Conservation (phyloP, 192 early-diverging fungal genomes). For the Mortierella claussenii region DNA sequence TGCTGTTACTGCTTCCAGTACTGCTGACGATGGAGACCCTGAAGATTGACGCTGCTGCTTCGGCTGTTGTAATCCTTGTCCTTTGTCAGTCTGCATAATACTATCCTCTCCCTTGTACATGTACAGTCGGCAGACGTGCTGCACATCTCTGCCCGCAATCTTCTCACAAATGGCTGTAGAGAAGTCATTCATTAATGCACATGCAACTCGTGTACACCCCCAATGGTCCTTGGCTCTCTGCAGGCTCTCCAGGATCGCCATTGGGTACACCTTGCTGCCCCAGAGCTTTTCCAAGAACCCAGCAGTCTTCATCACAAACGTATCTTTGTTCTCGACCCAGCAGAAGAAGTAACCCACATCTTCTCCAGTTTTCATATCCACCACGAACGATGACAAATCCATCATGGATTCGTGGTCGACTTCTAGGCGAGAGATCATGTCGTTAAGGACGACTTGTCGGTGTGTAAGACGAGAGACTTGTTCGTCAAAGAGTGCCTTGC, state of each 20-base stretch:
- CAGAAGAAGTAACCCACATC: slow-evolving; percentile 36
- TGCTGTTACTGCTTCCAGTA: not conserved
- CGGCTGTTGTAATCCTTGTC: not conserved
- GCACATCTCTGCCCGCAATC: slow-evolving; percentile 12
- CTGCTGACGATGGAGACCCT: not conserved
- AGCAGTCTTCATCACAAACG: slow-evolving; percentile 33
- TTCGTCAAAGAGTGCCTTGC: slow-evolving; percentile 47
- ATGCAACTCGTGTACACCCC: slow-evolving; percentile 19
- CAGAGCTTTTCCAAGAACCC: slow-evolving; percentile 17
- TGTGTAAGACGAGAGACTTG: slow-evolving; percentile 13
- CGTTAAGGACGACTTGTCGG: slow-evolving; percentile 35
- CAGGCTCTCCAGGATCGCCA: slow-evolving; percentile 14
- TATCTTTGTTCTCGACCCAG: slow-evolving; percentile 33
- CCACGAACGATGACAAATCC: slow-evolving; percentile 36
- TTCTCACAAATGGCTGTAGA: slow-evolving; percentile 9
- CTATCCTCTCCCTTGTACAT: slow-evolving; percentile 1
- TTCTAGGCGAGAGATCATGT: slow-evolving; percentile 41
- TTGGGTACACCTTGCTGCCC: slow-evolving; percentile 26
- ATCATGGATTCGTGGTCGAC: slow-evolving; percentile 38
- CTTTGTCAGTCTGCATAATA: not conserved
- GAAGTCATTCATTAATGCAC: slow-evolving; percentile 37
- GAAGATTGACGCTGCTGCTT: no score
- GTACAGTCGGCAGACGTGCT: slow-evolving; percentile 42
- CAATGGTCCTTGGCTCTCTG: slow-evolving; percentile 32
- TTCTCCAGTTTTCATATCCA: slow-evolving; percentile 14